Evolutionary conservation across 805 yeast species (phyloP).

Genomic region (Ogataea saltuana): DNA sequence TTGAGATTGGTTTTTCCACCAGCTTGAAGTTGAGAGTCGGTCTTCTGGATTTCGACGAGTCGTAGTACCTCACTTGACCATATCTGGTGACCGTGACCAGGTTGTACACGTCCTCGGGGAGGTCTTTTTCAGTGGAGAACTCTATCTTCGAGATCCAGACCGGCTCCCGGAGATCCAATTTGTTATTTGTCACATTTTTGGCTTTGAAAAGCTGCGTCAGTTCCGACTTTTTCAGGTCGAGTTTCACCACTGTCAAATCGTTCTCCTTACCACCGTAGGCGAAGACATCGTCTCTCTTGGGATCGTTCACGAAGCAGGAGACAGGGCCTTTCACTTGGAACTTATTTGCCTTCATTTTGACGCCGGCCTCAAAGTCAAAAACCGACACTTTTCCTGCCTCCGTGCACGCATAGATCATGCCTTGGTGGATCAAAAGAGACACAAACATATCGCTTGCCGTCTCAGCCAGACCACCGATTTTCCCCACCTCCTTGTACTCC

Average conservation of each 20-base stretch:
- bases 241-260: slow-evolving; percentile 54
- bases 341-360: slow-evolving; percentile 15
- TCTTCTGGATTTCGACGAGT: slow-evolving; percentile 63
- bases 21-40: slow-evolving; percentile 63
- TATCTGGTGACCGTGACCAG: slow-evolving; percentile 68
- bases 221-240: slow-evolving; percentile 24
- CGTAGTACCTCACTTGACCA: slow-evolving; percentile 77
- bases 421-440: slow-evolving; percentile 32
- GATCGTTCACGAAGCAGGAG: slow-evolving; percentile 49
- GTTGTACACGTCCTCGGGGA: slow-evolving; percentile 43
- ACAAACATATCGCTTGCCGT: slow-evolving; percentile 39
- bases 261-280: slow-evolving; percentile 89
- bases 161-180: slow-evolving; percentile 77
- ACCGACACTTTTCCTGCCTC: slow-evolving; percentile 35
- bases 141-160: slow-evolving; percentile 69
- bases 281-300: slow-evolving; percentile 50
- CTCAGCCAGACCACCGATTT: slow-evolving; percentile 15
- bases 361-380: slow-evolving; percentile 22
- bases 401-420: slow-evolving; percentile 36
- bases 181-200: slow-evolving; percentile 80
- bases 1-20: slow-evolving; percentile 53
- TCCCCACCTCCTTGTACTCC: slow-evolving; percentile 22
- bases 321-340: slow-evolving; percentile 47
- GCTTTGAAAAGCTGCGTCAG: slow-evolving; percentile 57
- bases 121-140: slow-evolving; percentile 37